A percentile compares a stretch with the other conserved stretches of the same genome.
phyloP scores from a whole-genome alignment of 148 eudicot species.

The Mesembryanthemum crystallinum region DNA sequence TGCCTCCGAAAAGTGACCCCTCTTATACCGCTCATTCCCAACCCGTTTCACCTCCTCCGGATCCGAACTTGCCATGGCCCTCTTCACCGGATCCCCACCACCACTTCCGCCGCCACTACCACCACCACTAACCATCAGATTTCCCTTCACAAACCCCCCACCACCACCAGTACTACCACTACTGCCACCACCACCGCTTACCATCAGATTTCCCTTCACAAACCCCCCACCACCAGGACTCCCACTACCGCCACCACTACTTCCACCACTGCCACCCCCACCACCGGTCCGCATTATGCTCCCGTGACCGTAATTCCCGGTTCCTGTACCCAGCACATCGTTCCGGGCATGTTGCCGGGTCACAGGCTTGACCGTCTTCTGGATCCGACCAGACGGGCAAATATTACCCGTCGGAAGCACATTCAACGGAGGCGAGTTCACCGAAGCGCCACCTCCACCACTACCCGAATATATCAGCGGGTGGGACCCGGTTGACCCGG shows the following conservation, averaged over 20 bases:
- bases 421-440: slow-evolving; percentile 44
- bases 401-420: slow-evolving; percentile 70
- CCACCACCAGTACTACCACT: background rate
- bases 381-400: slow-evolving; percentile 60
- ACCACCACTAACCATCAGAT: slow-evolving; percentile 43
- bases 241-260: slow-evolving; percentile 12
- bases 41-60: slow-evolving; percentile 72
- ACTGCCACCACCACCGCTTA: slow-evolving; percentile 12
- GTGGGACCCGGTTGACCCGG: slow-evolving; percentile 44
- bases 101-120: slow-evolving; percentile 11
- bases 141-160: slow-evolving; percentile 32
- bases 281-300: slow-evolving; percentile 57
- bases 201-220: slow-evolving; percentile 51
- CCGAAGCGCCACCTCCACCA: slow-evolving; percentile 32
- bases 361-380: slow-evolving; percentile 49
- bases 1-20: slow-evolving; percentile 60
- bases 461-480: slow-evolving; percentile 32
- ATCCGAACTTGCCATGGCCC: slow-evolving; percentile 34
- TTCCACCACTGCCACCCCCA: background rate
- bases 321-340: slow-evolving; percentile 59
- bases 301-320: slow-evolving; percentile 71
- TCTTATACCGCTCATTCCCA: slow-evolving; percentile 69
- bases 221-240: background rate
- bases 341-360: slow-evolving; percentile 31
- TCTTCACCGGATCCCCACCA: slow-evolving; percentile 54